Conservation (phyloP, 306 rosid species). For the Cotoneaster glaucophyllus region DNA sequence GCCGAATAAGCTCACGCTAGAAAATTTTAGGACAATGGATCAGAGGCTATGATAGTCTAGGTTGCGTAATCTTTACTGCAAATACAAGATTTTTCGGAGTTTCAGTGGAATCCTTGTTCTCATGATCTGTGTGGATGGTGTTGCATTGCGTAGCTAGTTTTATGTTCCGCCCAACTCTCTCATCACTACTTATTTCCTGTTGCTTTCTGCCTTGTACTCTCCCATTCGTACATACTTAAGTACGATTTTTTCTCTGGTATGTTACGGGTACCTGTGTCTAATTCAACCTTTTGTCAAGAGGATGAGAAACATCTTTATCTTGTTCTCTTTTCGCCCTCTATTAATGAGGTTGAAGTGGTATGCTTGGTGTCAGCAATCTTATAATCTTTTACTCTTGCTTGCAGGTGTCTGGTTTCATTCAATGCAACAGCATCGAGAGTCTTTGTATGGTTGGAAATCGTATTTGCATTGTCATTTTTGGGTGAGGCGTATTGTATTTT, state of each 20-base stretch:
- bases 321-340: neutral
- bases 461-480: slow-evolving; percentile 11
- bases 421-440: neutral
- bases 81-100: neutral
- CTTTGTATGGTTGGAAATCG: slow-evolving; percentile 1
- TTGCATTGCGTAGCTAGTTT: neutral
- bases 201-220: neutral
- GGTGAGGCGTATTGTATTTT: slow-evolving; percentile 3
- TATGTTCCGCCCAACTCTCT: neutral
- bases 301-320: neutral
- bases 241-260: neutral
- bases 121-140: neutral
- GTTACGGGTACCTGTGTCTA: neutral
- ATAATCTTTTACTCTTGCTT: slow-evolving; percentile 6
- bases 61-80: neutral
- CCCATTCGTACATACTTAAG: neutral
- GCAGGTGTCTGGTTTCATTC: slow-evolving; percentile 5
- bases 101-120: neutral
- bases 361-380: neutral
- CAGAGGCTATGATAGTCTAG: neutral
- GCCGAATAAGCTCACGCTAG: neutral
- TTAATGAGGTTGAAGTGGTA: neutral
- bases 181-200: neutral
- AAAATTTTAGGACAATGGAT: neutral
- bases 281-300: neutral